Percentiles rank a stretch among this genome's conserved stretches.
phyloP scores from a whole-genome alignment of 352 stramenopile species.

The Pythium phragmiticola region DNA sequence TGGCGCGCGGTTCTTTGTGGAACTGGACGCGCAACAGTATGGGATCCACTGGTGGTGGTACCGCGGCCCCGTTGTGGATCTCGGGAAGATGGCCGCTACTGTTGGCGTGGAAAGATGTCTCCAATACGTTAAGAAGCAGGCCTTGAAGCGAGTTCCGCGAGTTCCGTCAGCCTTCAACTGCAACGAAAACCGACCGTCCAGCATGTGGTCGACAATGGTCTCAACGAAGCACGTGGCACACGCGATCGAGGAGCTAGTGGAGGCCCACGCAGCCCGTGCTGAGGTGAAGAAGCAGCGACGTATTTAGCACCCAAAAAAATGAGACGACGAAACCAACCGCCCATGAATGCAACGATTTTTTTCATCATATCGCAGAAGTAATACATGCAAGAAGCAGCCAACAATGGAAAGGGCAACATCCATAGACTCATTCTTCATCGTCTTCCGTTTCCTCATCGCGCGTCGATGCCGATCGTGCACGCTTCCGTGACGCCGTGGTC shows the following conservation, averaged over 20 bases:
- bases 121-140: conserved; percentile 9
- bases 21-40: conserved; percentile 6
- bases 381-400: not conserved
- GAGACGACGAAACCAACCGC: not conserved
- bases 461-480: not conserved
- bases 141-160: not conserved
- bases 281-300: not conserved
- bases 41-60: conserved; percentile 22
- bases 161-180: not conserved
- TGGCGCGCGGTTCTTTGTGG: conserved; percentile 23
- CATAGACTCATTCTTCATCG: not conserved
- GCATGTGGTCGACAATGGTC: conserved; percentile 14
- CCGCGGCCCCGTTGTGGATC: conserved; percentile 3
- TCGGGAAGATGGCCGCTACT: not conserved
- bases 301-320: not conserved
- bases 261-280: not conserved
- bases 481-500: not conserved
- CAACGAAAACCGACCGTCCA: not conserved
- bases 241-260: not conserved
- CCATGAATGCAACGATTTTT: not conserved
- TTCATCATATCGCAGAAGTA: no score
- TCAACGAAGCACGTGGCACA: not conserved
- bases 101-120: conserved; percentile 9
- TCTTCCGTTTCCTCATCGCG: not conserved
- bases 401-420: not conserved